These are phyloP conservation scores for Westerdykella aurantiaca DNA, from an alignment of 2,329 filamentous ascomycete species.

Conservation along the genomic window DNA sequence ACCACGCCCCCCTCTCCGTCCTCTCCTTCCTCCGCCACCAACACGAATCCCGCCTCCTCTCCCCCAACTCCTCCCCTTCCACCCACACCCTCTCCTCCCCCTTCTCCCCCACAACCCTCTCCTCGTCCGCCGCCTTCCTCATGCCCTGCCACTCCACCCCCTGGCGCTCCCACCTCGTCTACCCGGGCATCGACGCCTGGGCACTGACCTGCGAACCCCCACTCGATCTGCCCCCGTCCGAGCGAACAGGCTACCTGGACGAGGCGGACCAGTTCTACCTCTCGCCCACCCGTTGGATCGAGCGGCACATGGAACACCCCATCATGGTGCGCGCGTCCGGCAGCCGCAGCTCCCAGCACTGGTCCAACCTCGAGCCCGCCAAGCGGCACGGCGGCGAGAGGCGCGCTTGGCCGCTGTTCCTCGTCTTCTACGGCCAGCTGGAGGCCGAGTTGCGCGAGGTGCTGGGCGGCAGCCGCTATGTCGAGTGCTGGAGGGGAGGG, in stretches of 20 bases:
- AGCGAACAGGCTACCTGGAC: slow-evolving; percentile 68
- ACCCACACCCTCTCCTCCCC: slow-evolving; percentile 61
- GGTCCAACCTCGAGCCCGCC: slow-evolving; percentile 18
- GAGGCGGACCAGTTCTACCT: slow-evolving; percentile 89
- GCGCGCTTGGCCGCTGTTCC: slow-evolving; percentile 40
- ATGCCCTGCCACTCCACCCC: slow-evolving; percentile 96
- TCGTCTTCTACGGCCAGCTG: slow-evolving; percentile 54
- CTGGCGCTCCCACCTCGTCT: slow-evolving; percentile 82
- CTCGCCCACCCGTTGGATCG: slow-evolving; percentile 42
- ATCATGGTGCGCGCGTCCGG: slow-evolving; percentile 16
- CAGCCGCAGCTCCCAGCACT: slow-evolving; percentile 18
- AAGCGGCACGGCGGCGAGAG: slow-evolving; percentile 9
- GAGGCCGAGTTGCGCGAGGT: slow-evolving; percentile 45
- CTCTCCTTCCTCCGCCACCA: slow-evolving; percentile 68
- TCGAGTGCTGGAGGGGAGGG: slow-evolving; percentile 51
- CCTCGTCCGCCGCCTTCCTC: slow-evolving; percentile 65
- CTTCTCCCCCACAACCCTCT: slow-evolving; percentile 12
- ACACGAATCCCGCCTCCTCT: slow-evolving; percentile 49
- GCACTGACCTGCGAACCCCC: slow-evolving; percentile 90
- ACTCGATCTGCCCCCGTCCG: slow-evolving; percentile 56
- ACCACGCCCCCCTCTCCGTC: slow-evolving; percentile 71
- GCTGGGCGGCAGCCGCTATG: slow-evolving; percentile 46
- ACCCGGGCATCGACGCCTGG: slow-evolving; percentile 69
- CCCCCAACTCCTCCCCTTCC: slow-evolving; percentile 7
- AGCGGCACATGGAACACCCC: slow-evolving; percentile 37